Evolutionary conservation across 2,329 filamentous ascomycete genomes (phyloP), one percentile per base, ranked within the genome.

Genomic region (Penicillium sp.): DNA sequence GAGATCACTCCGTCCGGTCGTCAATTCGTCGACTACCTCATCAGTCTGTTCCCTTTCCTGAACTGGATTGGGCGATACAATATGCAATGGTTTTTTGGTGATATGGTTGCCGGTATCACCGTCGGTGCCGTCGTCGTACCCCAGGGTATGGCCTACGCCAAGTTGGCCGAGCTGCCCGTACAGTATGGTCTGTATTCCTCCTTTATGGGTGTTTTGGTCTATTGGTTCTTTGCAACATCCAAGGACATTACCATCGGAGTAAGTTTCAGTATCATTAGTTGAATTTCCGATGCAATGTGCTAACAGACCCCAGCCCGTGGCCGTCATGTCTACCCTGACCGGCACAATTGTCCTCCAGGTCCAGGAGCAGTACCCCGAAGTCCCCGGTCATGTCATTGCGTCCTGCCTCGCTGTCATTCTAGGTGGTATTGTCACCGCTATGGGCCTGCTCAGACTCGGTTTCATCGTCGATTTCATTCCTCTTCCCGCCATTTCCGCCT

Each of bases 181-280:
- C 81, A 97, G 69, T 97, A 86, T 66, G 93, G 93, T 49, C 81
- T 97, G 0, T 95, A 95, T 73, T 94, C 93, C 0, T 96, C 93
- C 0, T 97, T 99, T 68, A 94, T 96, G 82, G 94, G 93, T 47
- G 92, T 95, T 18, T 72, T 96, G 58, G 80, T 96, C 56, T 99
- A 99, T 74, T 97, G 93, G 93, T 89, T 96, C 68, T 97, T 99
- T 67, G 94, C 92, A 36, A 99, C 94, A 0, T 96, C 93, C 16
- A 99, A 97, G 70, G 93, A 99, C 72, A 97, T 97, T 67, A 96
- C 93, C 9, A 42, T 45, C 59, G 29, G 61, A n/a, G 59, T 62
- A 33, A 54, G 57, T 59, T 42, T 26, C 9, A 6, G 7, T 5
- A 21, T 7, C 6, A 0, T 7, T 15, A 6, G 4, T 10, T 13